Evolutionary conservation across 2,329 filamentous ascomycete species (phyloP).

Genomic region (Cladosporium austrohemisphaericum): DNA sequence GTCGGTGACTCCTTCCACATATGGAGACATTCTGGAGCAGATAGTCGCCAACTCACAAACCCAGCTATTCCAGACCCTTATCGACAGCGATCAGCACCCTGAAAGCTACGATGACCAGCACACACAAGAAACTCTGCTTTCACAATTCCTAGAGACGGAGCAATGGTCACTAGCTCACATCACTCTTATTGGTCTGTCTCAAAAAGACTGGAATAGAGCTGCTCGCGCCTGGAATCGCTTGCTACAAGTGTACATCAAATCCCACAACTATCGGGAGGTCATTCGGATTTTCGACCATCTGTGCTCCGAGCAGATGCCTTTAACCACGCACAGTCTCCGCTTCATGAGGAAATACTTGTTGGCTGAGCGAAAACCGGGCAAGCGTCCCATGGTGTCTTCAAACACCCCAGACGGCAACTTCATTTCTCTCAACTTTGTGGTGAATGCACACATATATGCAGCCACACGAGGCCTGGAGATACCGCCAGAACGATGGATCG

Average conservation of each 20-base stretch:
- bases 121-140: constrained; percentile 54
- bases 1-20: constrained; percentile 58
- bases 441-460: constrained; percentile 44
- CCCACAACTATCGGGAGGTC: constrained; percentile 26
- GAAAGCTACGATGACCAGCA: constrained; percentile 56
- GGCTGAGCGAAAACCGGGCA: constrained; percentile 36
- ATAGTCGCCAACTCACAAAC: constrained; percentile 59
- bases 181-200: constrained; percentile 50
- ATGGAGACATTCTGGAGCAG: constrained; percentile 61
- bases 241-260: constrained; percentile 39
- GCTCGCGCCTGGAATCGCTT: constrained; percentile 46
- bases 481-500: constrained; percentile 51
- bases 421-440: constrained; percentile 41
- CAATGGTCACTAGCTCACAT: constrained; percentile 53
- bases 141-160: constrained; percentile 47
- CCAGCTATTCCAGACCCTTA: constrained; percentile 48
- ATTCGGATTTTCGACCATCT: constrained; percentile 48
- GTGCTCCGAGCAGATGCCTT: constrained; percentile 40
- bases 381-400: constrained; percentile 28
- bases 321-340: constrained; percentile 44
- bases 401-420: not conserved
- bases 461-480: constrained; percentile 31
- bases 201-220: constrained; percentile 26
- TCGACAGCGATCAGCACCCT: constrained; percentile 62
- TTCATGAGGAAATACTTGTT: constrained; percentile 41